These are phyloP conservation scores for Candida jianshihensis DNA, from an alignment of 805 yeast species.

Conservation along the genomic window DNA sequence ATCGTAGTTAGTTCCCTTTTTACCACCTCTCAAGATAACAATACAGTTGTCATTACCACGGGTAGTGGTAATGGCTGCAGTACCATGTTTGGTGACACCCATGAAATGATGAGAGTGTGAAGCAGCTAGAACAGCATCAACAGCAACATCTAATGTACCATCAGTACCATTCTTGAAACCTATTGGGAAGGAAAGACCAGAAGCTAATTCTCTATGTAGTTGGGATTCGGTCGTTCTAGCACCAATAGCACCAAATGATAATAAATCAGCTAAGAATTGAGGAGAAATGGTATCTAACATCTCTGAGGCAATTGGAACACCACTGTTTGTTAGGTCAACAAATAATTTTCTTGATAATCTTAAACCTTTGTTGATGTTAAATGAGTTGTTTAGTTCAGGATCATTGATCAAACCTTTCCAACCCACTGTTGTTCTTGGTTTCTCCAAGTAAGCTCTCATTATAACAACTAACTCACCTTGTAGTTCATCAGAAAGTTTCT, in stretches of 20 bases:
- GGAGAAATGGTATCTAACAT: constrained; percentile 98
- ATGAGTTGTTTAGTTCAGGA: constrained; percentile 89
- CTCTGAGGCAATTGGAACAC: constrained; percentile 92
- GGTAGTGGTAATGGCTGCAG: constrained; percentile 93
- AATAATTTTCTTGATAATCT: constrained; percentile 81
- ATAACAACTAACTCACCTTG: constrained; percentile 72
- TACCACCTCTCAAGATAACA: constrained; percentile 94
- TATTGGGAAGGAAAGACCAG: constrained; percentile 97
- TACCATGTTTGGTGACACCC: constrained; percentile 96
- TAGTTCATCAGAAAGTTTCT: constrained; percentile 61
- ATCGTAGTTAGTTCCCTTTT: constrained; percentile 88
- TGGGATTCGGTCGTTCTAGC: constrained; percentile 99
- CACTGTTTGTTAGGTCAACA: constrained; percentile 68
- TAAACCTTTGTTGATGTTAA: constrained; percentile 92
- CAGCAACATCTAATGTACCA: constrained; percentile 86
- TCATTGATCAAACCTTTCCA: constrained; percentile 98
- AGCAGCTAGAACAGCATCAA: constrained; percentile 92
- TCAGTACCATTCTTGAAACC: constrained; percentile 99
- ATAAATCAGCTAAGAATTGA: constrained; percentile 84
- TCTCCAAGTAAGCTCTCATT: constrained; percentile 97
- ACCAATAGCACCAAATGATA: constrained; percentile 96
- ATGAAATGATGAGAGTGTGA: constrained; percentile 89
- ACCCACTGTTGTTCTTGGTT: constrained; percentile 98
- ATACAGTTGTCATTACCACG: constrained; percentile 94
- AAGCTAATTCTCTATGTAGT: constrained; percentile 93